Percentiles rank a stretch among this genome's conserved stretches.
Conservation (phyloP, 2,329 filamentous ascomycete genomes). For the Fusarium albidum region DNA sequence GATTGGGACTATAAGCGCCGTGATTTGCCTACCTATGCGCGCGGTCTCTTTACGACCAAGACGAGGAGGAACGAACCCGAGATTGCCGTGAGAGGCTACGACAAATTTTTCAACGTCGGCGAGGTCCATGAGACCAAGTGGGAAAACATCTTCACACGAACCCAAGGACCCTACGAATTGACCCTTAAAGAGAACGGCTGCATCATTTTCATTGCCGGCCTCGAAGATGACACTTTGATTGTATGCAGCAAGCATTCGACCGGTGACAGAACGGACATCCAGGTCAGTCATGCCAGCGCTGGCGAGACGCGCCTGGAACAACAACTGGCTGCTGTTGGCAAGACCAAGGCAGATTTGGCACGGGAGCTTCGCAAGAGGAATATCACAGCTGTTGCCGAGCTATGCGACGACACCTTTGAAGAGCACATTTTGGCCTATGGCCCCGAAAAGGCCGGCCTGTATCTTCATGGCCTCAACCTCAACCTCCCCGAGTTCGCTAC, state of each 20-base stretch:
- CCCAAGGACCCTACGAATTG: conserved; percentile 89
- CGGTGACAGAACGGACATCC: conserved; percentile 74
- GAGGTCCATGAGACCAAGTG: conserved; percentile 86
- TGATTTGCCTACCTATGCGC: conserved; percentile 88
- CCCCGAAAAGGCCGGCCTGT: conserved; percentile 84
- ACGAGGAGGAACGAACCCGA: conserved; percentile 71
- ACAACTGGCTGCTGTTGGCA: conserved; percentile 81
- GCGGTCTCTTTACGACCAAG: conserved; percentile 89
- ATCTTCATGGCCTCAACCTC: conserved; percentile 94
- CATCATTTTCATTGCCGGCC: conserved; percentile 94
- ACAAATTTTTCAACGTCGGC: conserved; percentile 97
- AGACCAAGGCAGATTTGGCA: conserved; percentile 80
- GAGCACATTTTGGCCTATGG: conserved; percentile 95
- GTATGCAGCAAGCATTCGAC: conserved; percentile 99
- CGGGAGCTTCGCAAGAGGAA: conserved; percentile 80
- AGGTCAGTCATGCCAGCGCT: conserved; percentile 81
- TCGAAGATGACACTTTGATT: conserved; percentile 87
- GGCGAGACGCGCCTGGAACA: conserved; percentile 84
- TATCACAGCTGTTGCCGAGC: conserved; percentile 91
- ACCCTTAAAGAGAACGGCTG: conserved; percentile 99
- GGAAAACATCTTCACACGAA: conserved; percentile 78
- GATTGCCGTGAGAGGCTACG: conserved; percentile 90
- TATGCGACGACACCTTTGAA: conserved; percentile 96
- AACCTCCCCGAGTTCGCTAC: conserved; percentile 94
- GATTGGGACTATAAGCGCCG: conserved; percentile 96